phyloP scores from a whole-genome alignment of 2,329 filamentous ascomycete species.

The Cladophialophora psammophila region DNA sequence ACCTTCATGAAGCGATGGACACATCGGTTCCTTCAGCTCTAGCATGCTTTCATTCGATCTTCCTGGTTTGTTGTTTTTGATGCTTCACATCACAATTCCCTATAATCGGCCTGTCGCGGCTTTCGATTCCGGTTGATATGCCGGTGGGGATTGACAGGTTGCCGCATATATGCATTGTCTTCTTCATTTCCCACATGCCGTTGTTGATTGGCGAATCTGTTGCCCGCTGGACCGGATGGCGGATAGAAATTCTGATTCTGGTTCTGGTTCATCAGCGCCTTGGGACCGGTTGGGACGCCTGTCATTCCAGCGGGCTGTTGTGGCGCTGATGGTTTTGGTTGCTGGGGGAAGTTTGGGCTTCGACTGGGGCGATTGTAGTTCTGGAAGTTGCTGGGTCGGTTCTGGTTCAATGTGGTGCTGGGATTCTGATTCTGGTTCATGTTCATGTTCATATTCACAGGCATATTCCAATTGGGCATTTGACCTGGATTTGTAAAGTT shows the following conservation, averaged over 20 bases:
- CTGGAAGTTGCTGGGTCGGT: constrained; percentile 45
- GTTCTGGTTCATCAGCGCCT: constrained; percentile 32
- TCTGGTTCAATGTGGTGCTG: constrained; percentile 44
- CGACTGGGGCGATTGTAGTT: constrained; percentile 28
- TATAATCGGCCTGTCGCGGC: constrained; percentile 87
- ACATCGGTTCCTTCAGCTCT: neutral
- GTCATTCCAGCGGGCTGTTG: constrained; percentile 43
- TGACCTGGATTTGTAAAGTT: constrained; percentile 42
- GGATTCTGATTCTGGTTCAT: constrained; percentile 31
- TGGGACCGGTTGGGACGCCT: constrained; percentile 39
- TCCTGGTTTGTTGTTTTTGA: neutral
- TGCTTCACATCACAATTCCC: constrained; percentile 64
- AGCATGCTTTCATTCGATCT: neutral
- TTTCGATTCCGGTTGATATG: constrained; percentile 78
- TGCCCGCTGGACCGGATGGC: constrained; percentile 35
- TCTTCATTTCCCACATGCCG: constrained; percentile 68
- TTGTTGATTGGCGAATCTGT: constrained; percentile 66
- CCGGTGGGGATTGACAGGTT: constrained; percentile 92
- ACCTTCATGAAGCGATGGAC: neutral
- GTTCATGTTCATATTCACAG: constrained; percentile 42
- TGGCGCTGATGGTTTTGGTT: constrained; percentile 36
- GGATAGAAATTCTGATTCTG: constrained; percentile 33
- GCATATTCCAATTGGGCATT: constrained; percentile 43
- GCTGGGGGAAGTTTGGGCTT: constrained; percentile 26
- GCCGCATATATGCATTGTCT: constrained; percentile 91